phyloP scores from a whole-genome alignment of 495 filamentous ascomycete genomes.

The Aspergillus panamensis region DNA sequence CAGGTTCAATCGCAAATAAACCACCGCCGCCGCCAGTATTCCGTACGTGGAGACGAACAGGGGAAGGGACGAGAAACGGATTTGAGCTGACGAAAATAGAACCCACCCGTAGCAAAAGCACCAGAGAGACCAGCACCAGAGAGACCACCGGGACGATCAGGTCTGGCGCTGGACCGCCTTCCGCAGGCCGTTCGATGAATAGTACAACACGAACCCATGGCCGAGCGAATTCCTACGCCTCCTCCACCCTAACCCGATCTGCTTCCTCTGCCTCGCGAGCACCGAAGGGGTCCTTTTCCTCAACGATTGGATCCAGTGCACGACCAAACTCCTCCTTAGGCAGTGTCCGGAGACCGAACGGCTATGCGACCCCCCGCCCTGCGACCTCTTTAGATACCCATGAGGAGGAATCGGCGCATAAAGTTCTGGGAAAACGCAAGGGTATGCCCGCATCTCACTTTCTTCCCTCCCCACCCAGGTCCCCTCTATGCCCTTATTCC shows the following conservation, averaged over 20 bases:
- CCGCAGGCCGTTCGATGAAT: constrained; percentile 25
- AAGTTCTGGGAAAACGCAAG: constrained; percentile 57
- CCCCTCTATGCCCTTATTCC: constrained; percentile 27
- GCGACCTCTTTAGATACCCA: constrained; percentile 60
- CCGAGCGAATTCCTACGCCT: constrained; percentile 42
- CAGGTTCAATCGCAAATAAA: constrained; percentile 45
- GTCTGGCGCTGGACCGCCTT: constrained; percentile 34
- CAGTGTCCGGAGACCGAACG: constrained; percentile 38
- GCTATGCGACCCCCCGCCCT: constrained; percentile 50
- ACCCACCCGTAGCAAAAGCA: constrained; percentile 54
- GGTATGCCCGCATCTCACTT: constrained; percentile 54
- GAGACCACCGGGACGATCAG: constrained; percentile 35
- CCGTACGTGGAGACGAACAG: constrained; percentile 27
- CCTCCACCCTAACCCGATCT: constrained; percentile 42
- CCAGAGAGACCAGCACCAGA: constrained; percentile 52
- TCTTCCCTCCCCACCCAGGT: constrained; percentile 27
- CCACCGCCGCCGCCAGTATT: constrained; percentile 24
- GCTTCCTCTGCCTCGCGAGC: constrained; percentile 50
- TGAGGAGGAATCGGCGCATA: constrained; percentile 41
- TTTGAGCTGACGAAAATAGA: constrained; percentile 46
- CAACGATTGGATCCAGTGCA: constrained; percentile 51
- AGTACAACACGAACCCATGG: constrained; percentile 38
- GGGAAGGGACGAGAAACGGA: neutral
- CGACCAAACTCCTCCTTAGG: constrained; percentile 50
- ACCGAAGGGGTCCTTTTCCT: constrained; percentile 49